Conservation (phyloP, 2,329 filamentous ascomycete species). For the Fusarium oxysporum region DNA sequence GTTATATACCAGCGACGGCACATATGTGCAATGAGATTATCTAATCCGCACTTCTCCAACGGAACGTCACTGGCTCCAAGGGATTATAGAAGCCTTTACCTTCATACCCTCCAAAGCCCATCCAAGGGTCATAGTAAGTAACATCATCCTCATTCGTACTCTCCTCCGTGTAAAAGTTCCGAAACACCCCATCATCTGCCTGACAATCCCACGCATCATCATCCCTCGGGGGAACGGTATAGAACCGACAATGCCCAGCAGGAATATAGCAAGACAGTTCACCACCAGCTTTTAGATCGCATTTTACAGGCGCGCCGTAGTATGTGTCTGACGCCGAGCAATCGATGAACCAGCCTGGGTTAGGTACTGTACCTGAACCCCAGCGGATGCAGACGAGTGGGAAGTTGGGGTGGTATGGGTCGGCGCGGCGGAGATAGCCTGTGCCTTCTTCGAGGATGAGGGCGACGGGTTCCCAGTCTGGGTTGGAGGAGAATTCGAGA, state of each 20-base stretch:
- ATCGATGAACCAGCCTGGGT: neutral
- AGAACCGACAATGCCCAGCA: neutral
- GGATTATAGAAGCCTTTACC: neutral
- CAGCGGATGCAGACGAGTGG: neutral
- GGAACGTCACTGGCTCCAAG: neutral
- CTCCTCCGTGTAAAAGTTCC: neutral
- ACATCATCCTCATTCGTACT: neutral
- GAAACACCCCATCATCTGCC: neutral
- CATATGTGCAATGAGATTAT: neutral
- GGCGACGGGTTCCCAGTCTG: neutral
- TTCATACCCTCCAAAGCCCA: neutral
- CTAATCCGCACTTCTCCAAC: neutral
- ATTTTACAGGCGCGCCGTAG: neutral
- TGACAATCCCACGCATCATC: neutral
- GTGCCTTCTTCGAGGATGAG: neutral
- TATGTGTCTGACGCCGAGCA: neutral
- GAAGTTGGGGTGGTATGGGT: rapidly evolving
- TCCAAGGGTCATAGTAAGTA: neutral
- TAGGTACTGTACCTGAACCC: neutral
- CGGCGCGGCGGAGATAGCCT: neutral
- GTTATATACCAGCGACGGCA: neutral
- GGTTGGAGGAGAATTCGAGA: neutral
- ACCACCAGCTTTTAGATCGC: neutral
- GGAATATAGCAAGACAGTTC: neutral
- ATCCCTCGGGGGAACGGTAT: neutral